Percentiles rank a stretch among this genome's conserved stretches.
Evolutionary conservation across 306 rosid genomes (phyloP).

Genomic region (Citrullus amarus): DNA sequence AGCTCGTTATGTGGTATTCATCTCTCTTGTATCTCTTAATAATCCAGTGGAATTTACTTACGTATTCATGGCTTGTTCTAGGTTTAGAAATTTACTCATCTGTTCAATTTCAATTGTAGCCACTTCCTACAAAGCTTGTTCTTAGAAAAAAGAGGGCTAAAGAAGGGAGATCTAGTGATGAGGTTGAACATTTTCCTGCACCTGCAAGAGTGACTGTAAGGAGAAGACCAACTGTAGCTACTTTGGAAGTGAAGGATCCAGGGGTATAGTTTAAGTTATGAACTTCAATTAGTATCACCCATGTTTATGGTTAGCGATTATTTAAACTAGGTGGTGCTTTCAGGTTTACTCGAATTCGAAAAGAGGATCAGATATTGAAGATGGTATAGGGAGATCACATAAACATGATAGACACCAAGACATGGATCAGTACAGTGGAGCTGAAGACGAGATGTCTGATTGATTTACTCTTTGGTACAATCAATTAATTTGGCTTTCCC

Average conservation of each 20-base stretch:
- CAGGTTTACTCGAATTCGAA: conserved; percentile 52
- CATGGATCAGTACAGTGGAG: conserved; percentile 65
- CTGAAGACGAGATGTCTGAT: conserved; percentile 80
- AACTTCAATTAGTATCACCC: neutral
- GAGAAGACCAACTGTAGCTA: conserved; percentile 58
- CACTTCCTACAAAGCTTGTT: conserved; percentile 86
- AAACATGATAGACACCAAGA: conserved; percentile 44
- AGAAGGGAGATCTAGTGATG: conserved; percentile 80
- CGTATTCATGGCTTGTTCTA: neutral
- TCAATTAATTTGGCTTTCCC: neutral
- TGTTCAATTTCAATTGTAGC: conserved; percentile 37
- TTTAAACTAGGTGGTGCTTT: conserved; percentile 10
- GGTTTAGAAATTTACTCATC: neutral
- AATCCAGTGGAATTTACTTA: neutral
- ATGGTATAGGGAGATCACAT: conserved; percentile 47
- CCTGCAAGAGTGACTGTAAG: conserved; percentile 80
- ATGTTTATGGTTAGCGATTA: neutral
- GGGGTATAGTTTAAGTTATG: conserved; percentile 34
- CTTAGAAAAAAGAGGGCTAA: conserved; percentile 83
- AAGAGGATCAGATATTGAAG: conserved; percentile 52
- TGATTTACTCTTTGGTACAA: conserved; percentile 16
- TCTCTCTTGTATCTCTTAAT: neutral
- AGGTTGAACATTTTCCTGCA: conserved; percentile 69
- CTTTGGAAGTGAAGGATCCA: conserved; percentile 60
- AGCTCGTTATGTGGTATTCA: conserved; percentile 74